Evolutionary conservation across 2,329 filamentous ascomycete species (phyloP).

Genomic region (Diaporthe sp.): DNA sequence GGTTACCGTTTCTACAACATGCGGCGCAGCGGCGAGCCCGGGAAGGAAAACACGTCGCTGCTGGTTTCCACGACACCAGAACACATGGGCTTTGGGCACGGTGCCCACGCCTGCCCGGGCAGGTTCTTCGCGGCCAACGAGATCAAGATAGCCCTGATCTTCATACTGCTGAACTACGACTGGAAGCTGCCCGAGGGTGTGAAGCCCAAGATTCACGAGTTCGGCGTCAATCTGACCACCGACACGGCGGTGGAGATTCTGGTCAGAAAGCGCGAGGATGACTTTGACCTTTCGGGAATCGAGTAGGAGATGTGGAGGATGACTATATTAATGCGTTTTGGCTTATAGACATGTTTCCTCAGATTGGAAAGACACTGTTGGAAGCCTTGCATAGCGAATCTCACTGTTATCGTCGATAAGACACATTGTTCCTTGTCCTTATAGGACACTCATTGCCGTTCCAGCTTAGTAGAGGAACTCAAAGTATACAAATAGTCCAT

Average conservation of each 20-base stretch:
- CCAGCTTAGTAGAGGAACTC: no score
- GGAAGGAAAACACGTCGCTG: conserved; percentile 15
- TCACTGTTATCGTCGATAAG: no score
- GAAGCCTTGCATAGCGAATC: no score
- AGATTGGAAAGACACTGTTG: no score
- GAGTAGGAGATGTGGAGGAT: not conserved
- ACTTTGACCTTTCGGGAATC: not conserved
- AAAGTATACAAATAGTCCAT: no score
- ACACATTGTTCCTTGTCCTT: no score
- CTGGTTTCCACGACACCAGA: conserved; percentile 10
- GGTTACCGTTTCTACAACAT: conserved; percentile 10
- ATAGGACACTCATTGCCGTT: no score
- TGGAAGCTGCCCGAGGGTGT: conserved; percentile 34
- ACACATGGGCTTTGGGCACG: conserved; percentile 44
- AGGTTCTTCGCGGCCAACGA: conserved; percentile 47
- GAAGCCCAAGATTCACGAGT: not conserved
- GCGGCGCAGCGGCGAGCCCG: conserved; percentile 37
- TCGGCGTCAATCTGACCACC: not conserved
- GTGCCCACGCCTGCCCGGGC: conserved; percentile 47
- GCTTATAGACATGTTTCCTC: no score
- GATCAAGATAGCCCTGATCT: conserved; percentile 40
- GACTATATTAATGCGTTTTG: no score
- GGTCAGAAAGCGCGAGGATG: conserved; percentile 4
- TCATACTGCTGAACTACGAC: conserved; percentile 30
- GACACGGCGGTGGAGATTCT: not conserved